Conservation (phyloP, 108 stramenopile genomes). For the Nannochloropsis oceanica region DNA sequence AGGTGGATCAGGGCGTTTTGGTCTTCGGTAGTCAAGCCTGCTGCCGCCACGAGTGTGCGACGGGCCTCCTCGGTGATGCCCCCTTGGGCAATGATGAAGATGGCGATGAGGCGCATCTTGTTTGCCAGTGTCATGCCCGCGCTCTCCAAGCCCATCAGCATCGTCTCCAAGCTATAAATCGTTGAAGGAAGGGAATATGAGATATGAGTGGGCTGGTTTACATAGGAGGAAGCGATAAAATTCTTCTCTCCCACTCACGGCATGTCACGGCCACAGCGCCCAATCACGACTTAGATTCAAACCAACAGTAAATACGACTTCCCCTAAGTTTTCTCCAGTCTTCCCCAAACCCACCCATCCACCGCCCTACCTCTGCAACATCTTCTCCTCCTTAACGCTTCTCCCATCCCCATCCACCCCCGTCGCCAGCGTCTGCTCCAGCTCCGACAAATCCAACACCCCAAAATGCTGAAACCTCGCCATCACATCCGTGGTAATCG, state of each 20-base stretch:
- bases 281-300: too few species aligned
- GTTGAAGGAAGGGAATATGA: too few species aligned
- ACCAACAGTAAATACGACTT: too few species aligned
- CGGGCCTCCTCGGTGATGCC: slow-evolving; percentile 38
- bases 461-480: background rate
- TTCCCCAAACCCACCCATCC: background rate
- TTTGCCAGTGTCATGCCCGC: slow-evolving; percentile 8
- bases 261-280: too few species aligned
- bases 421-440: slow-evolving; percentile 84
- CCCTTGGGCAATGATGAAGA: slow-evolving; percentile 61
- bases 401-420: slow-evolving; percentile 65
- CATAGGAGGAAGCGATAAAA: too few species aligned
- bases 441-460: slow-evolving; percentile 43
- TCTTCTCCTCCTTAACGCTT: slow-evolving; percentile 44
- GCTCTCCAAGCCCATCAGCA: background rate
- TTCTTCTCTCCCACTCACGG: too few species aligned
- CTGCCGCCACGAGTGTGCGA: background rate
- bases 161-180: background rate
- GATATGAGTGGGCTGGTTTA: too few species aligned
- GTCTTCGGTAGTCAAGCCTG: background rate
- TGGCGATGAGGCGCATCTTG: slow-evolving; percentile 58
- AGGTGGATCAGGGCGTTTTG: background rate
- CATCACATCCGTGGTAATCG: background rate
- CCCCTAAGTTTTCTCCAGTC: too few species aligned
- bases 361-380: slow-evolving; percentile 37